Percentiles rank a stretch among this genome's conserved stretches.
Conservation (phyloP, 2,329 filamentous ascomycete genomes). For the Phialophora expanda region DNA sequence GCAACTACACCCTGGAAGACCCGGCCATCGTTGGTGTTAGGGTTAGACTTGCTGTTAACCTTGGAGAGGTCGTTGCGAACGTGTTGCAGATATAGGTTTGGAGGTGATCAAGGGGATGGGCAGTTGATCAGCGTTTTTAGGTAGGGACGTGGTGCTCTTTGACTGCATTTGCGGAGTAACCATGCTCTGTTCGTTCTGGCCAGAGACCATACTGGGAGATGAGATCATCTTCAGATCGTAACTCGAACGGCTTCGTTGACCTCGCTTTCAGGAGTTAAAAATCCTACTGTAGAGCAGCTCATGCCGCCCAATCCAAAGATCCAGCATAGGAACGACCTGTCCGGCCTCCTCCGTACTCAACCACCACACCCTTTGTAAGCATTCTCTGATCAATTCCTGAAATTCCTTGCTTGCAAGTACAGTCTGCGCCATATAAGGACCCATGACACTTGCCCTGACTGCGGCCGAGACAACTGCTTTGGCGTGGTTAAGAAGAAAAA, state of each 20-base stretch:
- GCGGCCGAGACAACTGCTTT: slow-evolving; percentile 67
- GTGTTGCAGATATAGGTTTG: neutral
- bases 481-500: slow-evolving; percentile 68
- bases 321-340: slow-evolving; percentile 65
- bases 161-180: slow-evolving; percentile 5
- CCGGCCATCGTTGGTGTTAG: neutral
- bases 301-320: slow-evolving; percentile 69
- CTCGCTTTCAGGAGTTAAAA: slow-evolving; percentile 63
- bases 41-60: neutral
- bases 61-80: neutral
- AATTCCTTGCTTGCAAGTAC: slow-evolving; percentile 61
- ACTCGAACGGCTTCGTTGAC: neutral
- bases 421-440: slow-evolving; percentile 67
- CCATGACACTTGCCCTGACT: slow-evolving; percentile 67
- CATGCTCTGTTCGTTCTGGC: neutral
- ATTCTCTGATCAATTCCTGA: slow-evolving; percentile 57
- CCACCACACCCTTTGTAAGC: slow-evolving; percentile 57
- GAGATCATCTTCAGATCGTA: neutral
- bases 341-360: slow-evolving; percentile 60
- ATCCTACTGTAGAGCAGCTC: slow-evolving; percentile 70
- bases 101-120: neutral
- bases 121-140: slow-evolving; percentile 12
- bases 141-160: slow-evolving; percentile 10
- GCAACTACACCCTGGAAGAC: slow-evolving; percentile 12
- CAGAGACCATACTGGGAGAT: slow-evolving; percentile 1